A percentile compares a stretch with the other conserved stretches of the same genome.
phyloP scores from a whole-genome alignment of 1,139 yeast species.

The Pichia cactophila region DNA sequence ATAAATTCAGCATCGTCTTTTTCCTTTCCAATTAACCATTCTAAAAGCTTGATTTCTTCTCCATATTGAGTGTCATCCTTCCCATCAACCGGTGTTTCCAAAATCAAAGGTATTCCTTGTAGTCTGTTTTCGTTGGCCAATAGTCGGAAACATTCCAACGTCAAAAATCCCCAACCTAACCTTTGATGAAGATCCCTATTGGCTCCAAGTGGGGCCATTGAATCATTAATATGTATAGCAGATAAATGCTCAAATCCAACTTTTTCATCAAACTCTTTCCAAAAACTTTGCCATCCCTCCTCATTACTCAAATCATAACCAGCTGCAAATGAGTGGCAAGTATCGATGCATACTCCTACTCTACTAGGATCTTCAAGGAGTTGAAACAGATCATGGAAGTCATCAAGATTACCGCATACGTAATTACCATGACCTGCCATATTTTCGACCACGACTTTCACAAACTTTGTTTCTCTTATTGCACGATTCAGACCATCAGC shows the following conservation, averaged over 20 bases:
- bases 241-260: conserved; percentile 70
- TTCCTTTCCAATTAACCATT: conserved; percentile 55
- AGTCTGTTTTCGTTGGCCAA: conserved; percentile 64
- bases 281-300: conserved; percentile 52
- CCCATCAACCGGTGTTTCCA: conserved; percentile 70
- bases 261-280: conserved; percentile 63
- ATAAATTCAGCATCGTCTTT: conserved; percentile 50
- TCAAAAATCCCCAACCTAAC: conserved; percentile 82
- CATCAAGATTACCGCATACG: conserved; percentile 77
- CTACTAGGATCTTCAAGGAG: conserved; percentile 69
- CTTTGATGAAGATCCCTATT: conserved; percentile 88
- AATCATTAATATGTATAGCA: conserved; percentile 86
- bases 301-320: conserved; percentile 78
- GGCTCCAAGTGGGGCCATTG: conserved; percentile 88
- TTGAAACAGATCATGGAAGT: conserved; percentile 65
- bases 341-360: conserved; percentile 91
- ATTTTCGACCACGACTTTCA: conserved; percentile 84
- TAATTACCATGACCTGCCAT: conserved; percentile 97
- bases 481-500: conserved; percentile 79
- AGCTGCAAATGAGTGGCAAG: conserved; percentile 94
- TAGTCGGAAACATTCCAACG: conserved; percentile 73
- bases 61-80: conserved; percentile 55
- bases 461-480: conserved; percentile 62
- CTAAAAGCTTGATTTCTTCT: conserved; percentile 68
- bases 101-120: conserved; percentile 64